Evolutionary conservation across 2,329 filamentous ascomycete genomes (phyloP).

Genomic region (Verticillium nonalfalfae): DNA sequence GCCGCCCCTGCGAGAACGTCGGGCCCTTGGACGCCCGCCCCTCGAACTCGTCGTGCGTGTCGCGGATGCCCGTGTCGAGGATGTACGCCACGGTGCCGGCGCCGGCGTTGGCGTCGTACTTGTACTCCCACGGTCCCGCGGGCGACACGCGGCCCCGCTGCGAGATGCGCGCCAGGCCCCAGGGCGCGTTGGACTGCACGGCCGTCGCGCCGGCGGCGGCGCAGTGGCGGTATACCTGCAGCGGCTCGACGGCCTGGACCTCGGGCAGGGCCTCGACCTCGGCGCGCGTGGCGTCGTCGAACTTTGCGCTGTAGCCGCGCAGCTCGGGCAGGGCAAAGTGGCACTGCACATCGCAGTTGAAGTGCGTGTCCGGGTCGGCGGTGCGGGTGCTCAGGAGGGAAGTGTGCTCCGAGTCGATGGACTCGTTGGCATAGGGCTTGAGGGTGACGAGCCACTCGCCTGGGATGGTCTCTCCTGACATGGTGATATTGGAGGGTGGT

Average conservation of each 20-base stretch:
- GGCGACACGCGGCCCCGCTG: background rate
- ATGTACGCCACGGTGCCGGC: slow-evolving; percentile 40
- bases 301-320: slow-evolving; percentile 1
- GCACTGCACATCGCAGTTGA: background rate
- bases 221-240: slow-evolving; percentile 2
- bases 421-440: background rate
- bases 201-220: background rate
- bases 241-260: background rate
- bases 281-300: background rate
- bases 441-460: slow-evolving; percentile 3
- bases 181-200: slow-evolving; percentile 19
- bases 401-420: background rate
- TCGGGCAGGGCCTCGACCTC: background rate
- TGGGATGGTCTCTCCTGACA: background rate
- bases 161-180: slow-evolving; percentile 15
- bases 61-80: slow-evolving; percentile 47
- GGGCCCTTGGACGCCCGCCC: slow-evolving; percentile 35
- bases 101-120: slow-evolving; percentile 33
- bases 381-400: background rate
- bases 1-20: slow-evolving; percentile 30
- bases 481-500: background rate
- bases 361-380: background rate
- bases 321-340: slow-evolving; percentile 1
- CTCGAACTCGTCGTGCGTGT: slow-evolving; percentile 35
- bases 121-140: slow-evolving; percentile 19